Percentiles rank a stretch among this genome's conserved stretches.
Conservation (phyloP, 2,329 filamentous ascomycete species). For the Juglanconis oblonga region DNA sequence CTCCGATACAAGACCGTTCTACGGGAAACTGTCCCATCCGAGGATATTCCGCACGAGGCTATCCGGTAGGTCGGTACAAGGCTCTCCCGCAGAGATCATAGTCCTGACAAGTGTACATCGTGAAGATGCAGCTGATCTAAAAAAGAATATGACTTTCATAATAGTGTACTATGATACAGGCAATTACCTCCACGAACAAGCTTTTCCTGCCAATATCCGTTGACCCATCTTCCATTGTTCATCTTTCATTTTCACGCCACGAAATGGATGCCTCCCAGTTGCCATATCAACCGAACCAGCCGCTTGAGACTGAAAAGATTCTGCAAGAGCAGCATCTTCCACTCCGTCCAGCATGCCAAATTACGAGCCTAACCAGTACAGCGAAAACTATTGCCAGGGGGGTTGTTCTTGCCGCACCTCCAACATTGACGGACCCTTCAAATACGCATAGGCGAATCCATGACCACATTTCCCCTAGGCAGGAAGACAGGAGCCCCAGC, state of each 20-base stretch:
- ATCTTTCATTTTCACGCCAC: constrained; percentile 3
- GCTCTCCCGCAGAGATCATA: no score
- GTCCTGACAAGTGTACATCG: no score
- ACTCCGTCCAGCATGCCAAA: constrained; percentile 1
- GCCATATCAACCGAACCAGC: constrained; percentile 13
- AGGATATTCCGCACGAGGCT: no score
- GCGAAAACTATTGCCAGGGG: neutral
- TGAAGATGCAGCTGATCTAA: neutral
- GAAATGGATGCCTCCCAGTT: constrained; percentile 12
- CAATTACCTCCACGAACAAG: constrained; percentile 14
- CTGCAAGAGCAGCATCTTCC: constrained; percentile 2
- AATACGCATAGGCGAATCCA: constrained; percentile 2
- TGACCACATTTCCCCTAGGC: neutral
- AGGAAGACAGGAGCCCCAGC: constrained; percentile 11
- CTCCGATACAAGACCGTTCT: no score
- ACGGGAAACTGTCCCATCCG: no score
- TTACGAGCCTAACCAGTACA: neutral
- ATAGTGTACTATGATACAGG: constrained; percentile 12
- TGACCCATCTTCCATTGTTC: neutral
- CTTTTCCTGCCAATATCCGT: constrained; percentile 11
- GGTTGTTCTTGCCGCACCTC: neutral
- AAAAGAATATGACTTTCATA: constrained; percentile 1
- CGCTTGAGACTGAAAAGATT: neutral
- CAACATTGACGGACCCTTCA: neutral
- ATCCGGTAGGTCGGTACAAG: no score